A percentile compares a stretch with the other conserved stretches of the same genome.
Evolutionary conservation across 192 early-diverging fungal genomes (phyloP).

Genomic region (Entomortierella parvispora): DNA sequence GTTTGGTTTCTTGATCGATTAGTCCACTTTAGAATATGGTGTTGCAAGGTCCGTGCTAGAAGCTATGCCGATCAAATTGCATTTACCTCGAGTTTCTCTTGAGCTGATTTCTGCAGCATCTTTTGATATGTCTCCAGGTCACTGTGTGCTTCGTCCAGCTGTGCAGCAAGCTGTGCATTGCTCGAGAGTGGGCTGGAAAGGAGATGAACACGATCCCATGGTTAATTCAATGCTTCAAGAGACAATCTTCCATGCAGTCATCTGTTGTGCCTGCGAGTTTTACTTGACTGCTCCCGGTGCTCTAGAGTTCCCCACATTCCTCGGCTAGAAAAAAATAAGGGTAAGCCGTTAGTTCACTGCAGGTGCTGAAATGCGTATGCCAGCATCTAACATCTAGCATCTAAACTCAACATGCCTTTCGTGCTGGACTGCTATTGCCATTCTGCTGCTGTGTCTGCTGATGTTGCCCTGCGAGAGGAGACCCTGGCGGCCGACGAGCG

Average conservation of each 20-base stretch:
- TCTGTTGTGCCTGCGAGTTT: not conserved
- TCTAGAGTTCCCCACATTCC: conserved; percentile 11
- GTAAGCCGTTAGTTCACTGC: not conserved
- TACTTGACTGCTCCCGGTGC: conserved; percentile 17
- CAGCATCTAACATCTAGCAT: too few species aligned
- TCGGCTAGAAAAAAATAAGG: conserved; percentile 14
- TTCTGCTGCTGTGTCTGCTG: conserved; percentile 8
- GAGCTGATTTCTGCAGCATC: conserved; percentile 35
- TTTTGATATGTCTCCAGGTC: conserved; percentile 46
- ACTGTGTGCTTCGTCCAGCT: conserved; percentile 39
- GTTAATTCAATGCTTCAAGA: too few species aligned
- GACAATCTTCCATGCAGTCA: too few species aligned
- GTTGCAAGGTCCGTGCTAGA: too few species aligned
- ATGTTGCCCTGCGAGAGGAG: conserved; percentile 24
- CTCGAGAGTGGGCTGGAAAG: conserved; percentile 33
- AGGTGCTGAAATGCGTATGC: too few species aligned
- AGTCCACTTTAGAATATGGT: too few species aligned
- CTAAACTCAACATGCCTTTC: conserved; percentile 53
- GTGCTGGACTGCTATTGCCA: conserved; percentile 10
- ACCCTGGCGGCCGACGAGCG: conserved; percentile 27
- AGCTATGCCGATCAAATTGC: not conserved
- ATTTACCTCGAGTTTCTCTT: conserved; percentile 44
- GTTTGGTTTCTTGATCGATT: too few species aligned
- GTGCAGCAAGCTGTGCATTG: conserved; percentile 40
- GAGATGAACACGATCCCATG: not conserved